Evolutionary conservation across 768 basidiomycete species (phyloP).

Genomic region (Hysterangium stoloniferum): DNA sequence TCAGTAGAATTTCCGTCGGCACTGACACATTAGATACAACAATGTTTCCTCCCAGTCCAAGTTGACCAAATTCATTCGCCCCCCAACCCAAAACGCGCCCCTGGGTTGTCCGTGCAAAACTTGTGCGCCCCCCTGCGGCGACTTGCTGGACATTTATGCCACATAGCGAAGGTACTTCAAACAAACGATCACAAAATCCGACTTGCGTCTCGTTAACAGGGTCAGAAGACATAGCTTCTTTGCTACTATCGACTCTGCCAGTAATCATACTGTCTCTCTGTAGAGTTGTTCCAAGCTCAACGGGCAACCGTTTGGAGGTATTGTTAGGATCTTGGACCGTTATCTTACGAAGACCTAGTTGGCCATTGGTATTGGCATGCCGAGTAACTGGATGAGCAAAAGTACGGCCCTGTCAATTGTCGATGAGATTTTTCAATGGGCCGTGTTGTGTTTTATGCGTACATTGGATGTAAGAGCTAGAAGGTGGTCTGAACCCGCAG

Average conservation of each 20-base stretch:
- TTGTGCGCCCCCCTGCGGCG: constrained; percentile 63
- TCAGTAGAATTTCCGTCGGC: constrained; percentile 79
- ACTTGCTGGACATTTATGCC: constrained; percentile 60
- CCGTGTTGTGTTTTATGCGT: neutral
- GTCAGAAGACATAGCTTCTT: constrained; percentile 17
- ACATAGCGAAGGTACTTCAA: constrained; percentile 67
- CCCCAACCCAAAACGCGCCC: constrained; percentile 86
- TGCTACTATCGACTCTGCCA: constrained; percentile 6
- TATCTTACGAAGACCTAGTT: constrained; percentile 71
- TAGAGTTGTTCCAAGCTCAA: constrained; percentile 53
- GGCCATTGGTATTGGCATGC: constrained; percentile 71
- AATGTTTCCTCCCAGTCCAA: constrained; percentile 64
- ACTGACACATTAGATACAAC: constrained; percentile 62
- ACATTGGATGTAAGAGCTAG: constrained; percentile 29
- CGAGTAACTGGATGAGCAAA: constrained; percentile 72
- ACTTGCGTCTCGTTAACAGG: constrained; percentile 37
- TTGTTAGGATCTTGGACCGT: constrained; percentile 30
- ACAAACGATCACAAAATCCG: constrained; percentile 59
- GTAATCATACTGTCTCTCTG: constrained; percentile 17
- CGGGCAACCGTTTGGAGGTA: constrained; percentile 25
- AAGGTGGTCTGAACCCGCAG: constrained; percentile 54
- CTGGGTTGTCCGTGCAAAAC: constrained; percentile 56
- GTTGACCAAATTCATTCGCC: constrained; percentile 82
- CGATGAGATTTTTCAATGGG: neutral
- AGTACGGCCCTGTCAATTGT: constrained; percentile 48